Evolutionary conservation across 257 asterid species (phyloP), one percentile per base, ranked within the genome.

Genomic region (Ilex aquifolium): DNA sequence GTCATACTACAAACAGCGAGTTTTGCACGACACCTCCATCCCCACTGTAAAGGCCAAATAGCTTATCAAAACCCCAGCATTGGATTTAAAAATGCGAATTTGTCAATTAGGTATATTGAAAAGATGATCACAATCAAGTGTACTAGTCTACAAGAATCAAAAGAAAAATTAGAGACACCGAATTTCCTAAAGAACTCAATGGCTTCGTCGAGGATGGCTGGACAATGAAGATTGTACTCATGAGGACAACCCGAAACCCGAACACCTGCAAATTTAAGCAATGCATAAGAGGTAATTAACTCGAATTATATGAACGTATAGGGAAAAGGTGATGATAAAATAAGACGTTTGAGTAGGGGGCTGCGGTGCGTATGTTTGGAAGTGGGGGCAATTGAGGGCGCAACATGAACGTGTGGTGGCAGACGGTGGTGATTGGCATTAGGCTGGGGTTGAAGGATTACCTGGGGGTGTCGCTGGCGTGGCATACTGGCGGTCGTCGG

Each of bases 1-100:
- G 31, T n/a, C n/a, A 10, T 14, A 32, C 59, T 63, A 65, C 60
- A 46, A 40, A 36, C 16, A 3, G 95, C 96, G 36, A 91, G 95
- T 82, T 91, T 91, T 6, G 98, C 96, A 0, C 98, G 88, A 67
- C 98, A 91, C 74, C 98, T 83, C 98, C 98, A 91, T 56, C 90
- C 98, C 94, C 95, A 86, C 98, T 91, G 73, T 44, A 21, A 56
- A 44, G 53, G 53, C 62, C 55, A 44, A 3, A 1, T 44, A 4
- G 13, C 40, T 21, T 32, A 63, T 55, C 53, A 62, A 66, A 53
- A 30, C 42, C 55, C 63, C 48, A 17, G 46, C 57, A 4, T 48
- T 10, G 57, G 65, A 65, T 61, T 44, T 17, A 32, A 70, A 59
- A 63, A 72, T n/a, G n/a, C n/a, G n/a, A n/a, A n/a, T 42, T 15